These are phyloP conservation scores for Coemansia sp. DNA, from an alignment of 192 early-diverging fungal genomes.

Conservation along the genomic window DNA sequence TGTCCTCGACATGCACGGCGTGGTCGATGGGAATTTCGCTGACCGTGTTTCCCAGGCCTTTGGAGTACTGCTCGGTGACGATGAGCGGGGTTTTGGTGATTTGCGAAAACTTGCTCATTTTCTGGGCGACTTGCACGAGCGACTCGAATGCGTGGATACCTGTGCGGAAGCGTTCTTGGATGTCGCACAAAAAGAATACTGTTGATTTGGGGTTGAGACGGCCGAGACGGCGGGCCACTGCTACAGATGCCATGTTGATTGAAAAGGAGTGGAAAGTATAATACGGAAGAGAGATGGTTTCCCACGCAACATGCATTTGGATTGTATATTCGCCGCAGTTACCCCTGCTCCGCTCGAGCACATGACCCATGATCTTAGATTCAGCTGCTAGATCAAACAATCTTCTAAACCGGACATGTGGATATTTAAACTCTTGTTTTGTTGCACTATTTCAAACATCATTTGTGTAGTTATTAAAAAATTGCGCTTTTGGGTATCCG, in stretches of 20 bases:
- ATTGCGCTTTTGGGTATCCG: neutral
- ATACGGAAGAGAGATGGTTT: neutral
- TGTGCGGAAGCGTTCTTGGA: slow-evolving; percentile 78
- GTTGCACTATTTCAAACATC: neutral
- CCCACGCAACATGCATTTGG: neutral
- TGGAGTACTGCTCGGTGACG: slow-evolving; percentile 82
- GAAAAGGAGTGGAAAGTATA: neutral
- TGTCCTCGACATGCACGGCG: slow-evolving; percentile 60
- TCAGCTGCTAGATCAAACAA: no score
- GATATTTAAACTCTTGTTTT: no score
- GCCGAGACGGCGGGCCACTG: slow-evolving; percentile 50
- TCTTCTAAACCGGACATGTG: no score
- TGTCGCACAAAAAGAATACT: slow-evolving; percentile 91
- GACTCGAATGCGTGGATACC: slow-evolving; percentile 80
- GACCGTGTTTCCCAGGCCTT: slow-evolving; percentile 75
- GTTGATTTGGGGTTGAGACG: slow-evolving; percentile 59
- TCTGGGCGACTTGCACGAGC: slow-evolving; percentile 77
- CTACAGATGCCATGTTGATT: slow-evolving; percentile 19
- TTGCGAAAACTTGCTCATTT: slow-evolving; percentile 77
- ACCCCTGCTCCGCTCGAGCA: neutral
- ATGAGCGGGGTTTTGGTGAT: slow-evolving; percentile 79
- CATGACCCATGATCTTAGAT: no score
- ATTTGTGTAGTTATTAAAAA: neutral
- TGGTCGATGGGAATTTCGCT: slow-evolving; percentile 69
- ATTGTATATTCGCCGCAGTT: slow-evolving; percentile 2